Evolutionary conservation across 192 early-diverging fungal species (phyloP).

Genomic region (Backusella westeae): DNA sequence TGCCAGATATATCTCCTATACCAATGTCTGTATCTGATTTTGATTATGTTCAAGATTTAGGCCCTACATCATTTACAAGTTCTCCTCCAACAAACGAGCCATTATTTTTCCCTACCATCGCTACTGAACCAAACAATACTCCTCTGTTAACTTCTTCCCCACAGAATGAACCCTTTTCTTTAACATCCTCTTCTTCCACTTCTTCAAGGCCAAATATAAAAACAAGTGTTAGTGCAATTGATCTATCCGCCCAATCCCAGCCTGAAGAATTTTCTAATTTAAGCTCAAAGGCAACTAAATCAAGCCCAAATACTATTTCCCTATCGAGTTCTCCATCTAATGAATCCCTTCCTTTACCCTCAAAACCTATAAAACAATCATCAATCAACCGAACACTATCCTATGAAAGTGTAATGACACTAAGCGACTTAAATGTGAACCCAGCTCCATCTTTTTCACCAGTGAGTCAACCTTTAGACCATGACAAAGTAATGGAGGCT

Average conservation of each 20-base stretch:
- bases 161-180: neutral
- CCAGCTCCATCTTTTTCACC: neutral
- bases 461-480: neutral
- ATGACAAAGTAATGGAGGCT: slow-evolving; percentile 7
- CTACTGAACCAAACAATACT: neutral
- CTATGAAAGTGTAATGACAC: slow-evolving; percentile 13
- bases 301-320: neutral
- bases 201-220: neutral
- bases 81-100: neutral
- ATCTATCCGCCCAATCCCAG: neutral
- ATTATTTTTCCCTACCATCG: neutral
- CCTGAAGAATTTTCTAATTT: neutral
- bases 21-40: neutral
- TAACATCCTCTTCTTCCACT: neutral
- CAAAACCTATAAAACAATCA: slow-evolving; percentile 3
- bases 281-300: neutral
- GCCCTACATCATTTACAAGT: neutral
- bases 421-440: slow-evolving; percentile 3
- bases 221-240: neutral
- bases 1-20: neutral
- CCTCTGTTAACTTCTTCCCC: neutral
- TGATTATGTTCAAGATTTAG: neutral
- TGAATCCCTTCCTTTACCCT: neutral
- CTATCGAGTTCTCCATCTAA: neutral
- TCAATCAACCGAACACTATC: slow-evolving; percentile 3